Evolutionary conservation across 768 basidiomycete species (phyloP).

Genomic region (Boletus patriciae): DNA sequence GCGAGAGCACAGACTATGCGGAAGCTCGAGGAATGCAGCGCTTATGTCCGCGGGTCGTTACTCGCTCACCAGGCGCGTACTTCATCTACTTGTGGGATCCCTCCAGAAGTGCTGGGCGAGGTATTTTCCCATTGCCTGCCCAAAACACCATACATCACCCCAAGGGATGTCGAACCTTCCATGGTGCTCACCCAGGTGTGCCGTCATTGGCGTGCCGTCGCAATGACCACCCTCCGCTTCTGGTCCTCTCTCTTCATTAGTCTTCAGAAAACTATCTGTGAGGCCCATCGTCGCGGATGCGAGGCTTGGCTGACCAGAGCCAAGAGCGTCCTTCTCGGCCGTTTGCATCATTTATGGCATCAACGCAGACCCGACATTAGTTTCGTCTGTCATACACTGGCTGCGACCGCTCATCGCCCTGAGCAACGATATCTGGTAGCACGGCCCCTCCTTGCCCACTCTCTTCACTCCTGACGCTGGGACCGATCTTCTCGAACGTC

Average conservation of each 20-base stretch:
- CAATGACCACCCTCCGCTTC: conserved; percentile 31
- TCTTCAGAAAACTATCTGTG: conserved; percentile 13
- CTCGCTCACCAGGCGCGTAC: conserved; percentile 23
- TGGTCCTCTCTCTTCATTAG: conserved; percentile 32
- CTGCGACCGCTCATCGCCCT: conserved; percentile 23
- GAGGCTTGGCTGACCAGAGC: conserved; percentile 33
- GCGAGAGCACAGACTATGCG: conserved; percentile 18
- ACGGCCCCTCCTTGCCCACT: conserved; percentile 27
- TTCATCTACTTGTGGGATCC: conserved; percentile 20
- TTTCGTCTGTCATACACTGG: conserved; percentile 19
- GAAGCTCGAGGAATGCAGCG: conserved; percentile 22
- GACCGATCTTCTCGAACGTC: conserved; percentile 11
- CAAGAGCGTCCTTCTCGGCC: conserved; percentile 26
- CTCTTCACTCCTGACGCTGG: conserved; percentile 14
- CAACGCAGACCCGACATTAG: conserved; percentile 3
- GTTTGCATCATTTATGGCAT: conserved; percentile 30
- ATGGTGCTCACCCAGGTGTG: conserved; percentile 31
- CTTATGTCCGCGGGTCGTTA: conserved; percentile 22
- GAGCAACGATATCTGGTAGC: conserved; percentile 34
- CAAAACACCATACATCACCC: conserved; percentile 24
- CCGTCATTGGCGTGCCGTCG: conserved; percentile 32
- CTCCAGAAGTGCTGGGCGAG: conserved; percentile 34
- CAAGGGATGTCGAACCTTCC: conserved; percentile 21
- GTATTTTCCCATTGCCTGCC: conserved; percentile 32
- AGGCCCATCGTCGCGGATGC: conserved; percentile 19